Percentiles rank a stretch among this genome's conserved stretches.
These are phyloP conservation scores for Leishmania lainsoni DNA, from an alignment of 208 protist species.

Conservation along the genomic window DNA sequence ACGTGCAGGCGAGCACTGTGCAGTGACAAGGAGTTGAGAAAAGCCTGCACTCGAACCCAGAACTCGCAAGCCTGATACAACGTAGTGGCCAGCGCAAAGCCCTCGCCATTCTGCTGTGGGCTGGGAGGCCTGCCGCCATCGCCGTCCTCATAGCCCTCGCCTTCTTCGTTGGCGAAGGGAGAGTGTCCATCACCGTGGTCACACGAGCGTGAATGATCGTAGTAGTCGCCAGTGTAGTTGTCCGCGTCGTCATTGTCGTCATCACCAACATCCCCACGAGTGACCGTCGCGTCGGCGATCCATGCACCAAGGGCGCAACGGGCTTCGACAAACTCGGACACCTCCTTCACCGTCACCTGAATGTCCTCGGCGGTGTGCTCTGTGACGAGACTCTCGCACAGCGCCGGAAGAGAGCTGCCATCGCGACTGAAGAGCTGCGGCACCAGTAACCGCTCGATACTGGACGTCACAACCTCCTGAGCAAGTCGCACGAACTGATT, in stretches of 20 bases:
- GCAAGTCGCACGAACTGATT: constrained; percentile 76
- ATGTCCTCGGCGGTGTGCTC: constrained; percentile 78
- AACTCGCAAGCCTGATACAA: constrained; percentile 62
- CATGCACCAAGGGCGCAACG: constrained; percentile 41
- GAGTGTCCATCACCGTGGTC: constrained; percentile 12
- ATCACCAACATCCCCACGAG: constrained; percentile 24
- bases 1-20: constrained; percentile 63
- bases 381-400: constrained; percentile 74
- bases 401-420: constrained; percentile 45
- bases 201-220: not conserved
- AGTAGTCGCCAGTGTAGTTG: constrained; percentile 22
- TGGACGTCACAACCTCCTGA: constrained; percentile 62
- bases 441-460: constrained; percentile 63
- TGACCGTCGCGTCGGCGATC: constrained; percentile 31
- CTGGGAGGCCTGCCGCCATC: not conserved
- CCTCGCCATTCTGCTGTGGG: constrained; percentile 1
- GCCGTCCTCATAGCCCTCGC: not conserved
- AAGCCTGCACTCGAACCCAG: constrained; percentile 74
- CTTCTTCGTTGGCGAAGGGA: not conserved
- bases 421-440: constrained; percentile 51
- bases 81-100: constrained; percentile 35
- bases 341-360: constrained; percentile 57
- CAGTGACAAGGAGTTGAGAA: constrained; percentile 64
- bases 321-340: constrained; percentile 79
- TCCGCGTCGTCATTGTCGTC: constrained; percentile 11